phyloP scores from a whole-genome alignment of 257 asterid species.

The Verbascum thapsus region DNA sequence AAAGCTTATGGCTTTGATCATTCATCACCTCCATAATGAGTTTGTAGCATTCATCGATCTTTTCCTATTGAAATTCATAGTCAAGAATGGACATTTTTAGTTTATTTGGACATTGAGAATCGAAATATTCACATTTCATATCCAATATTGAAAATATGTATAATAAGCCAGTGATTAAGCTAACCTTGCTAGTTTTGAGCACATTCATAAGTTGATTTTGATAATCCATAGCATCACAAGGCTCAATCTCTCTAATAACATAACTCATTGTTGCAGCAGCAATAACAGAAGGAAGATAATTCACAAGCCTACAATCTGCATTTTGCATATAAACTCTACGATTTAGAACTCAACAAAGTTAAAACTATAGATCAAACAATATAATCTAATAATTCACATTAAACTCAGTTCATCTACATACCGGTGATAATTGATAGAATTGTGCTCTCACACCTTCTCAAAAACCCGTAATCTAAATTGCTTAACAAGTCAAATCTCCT shows the following conservation, averaged over 20 bases:
- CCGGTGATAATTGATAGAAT: constrained; percentile 65
- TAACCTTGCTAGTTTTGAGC: constrained; percentile 43
- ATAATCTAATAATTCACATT: not conserved
- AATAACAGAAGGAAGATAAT: constrained; percentile 55
- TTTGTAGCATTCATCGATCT: constrained; percentile 38
- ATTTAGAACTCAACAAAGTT: constrained; percentile 4
- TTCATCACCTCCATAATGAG: constrained; percentile 36
- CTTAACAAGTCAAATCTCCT: no score
- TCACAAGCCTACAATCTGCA: constrained; percentile 63
- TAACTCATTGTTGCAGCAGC: constrained; percentile 47
- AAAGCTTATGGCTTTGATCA: constrained; percentile 19
- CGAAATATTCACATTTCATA: no score
- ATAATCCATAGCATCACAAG: constrained; percentile 39
- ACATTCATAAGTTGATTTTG: constrained; percentile 32
- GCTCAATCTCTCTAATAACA: constrained; percentile 41
- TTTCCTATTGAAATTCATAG: constrained; percentile 36
- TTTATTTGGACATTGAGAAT: not conserved
- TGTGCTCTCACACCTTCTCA: constrained; percentile 54
- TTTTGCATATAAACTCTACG: no score
- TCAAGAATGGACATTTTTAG: constrained; percentile 7
- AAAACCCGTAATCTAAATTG: constrained; percentile 54
- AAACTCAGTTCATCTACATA: constrained; percentile 34
- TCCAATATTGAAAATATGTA: no score
- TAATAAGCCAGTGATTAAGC: constrained; percentile 6
- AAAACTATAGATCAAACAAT: not conserved